Conservation (phyloP, 202 grass and related monocot species). For the Saccharum hybrid region DNA sequence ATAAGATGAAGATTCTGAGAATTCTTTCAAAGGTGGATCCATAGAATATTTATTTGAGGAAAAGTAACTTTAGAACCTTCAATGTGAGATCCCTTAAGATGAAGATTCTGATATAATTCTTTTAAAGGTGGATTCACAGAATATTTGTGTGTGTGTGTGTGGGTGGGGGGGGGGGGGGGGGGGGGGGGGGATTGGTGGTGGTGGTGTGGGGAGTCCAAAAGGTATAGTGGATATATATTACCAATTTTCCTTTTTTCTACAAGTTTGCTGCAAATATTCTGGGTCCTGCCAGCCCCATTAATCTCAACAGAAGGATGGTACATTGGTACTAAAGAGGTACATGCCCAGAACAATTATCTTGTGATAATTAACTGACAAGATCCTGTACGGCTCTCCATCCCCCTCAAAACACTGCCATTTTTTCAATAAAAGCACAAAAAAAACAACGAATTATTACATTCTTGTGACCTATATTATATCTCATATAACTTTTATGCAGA, state of each 20-base stretch:
- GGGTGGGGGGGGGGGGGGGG: too few species aligned
- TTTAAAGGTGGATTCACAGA: slow-evolving; percentile 10
- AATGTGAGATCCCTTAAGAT: slow-evolving; percentile 16
- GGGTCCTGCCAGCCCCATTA: neutral
- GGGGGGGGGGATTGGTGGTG: too few species aligned
- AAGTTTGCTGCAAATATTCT: neutral
- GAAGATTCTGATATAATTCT: slow-evolving; percentile 10
- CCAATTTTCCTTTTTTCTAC: neutral
- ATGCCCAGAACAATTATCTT: neutral
- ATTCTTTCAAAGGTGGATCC: slow-evolving; percentile 2
- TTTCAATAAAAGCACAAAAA: neutral
- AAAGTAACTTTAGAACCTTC: slow-evolving; percentile 16
- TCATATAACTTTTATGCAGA: neutral
- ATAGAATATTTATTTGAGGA: slow-evolving; percentile 35
- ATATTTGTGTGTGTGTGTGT: neutral
- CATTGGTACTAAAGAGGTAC: neutral
- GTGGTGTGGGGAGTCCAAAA: too few species aligned
- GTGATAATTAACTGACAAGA: slow-evolving; percentile 3
- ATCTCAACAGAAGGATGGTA: neutral
- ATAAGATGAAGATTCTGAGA: slow-evolving; percentile 31
- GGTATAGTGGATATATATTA: neutral
- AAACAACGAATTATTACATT: neutral
- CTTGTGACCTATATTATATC: neutral
- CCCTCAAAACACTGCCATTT: neutral
- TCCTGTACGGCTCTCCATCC: neutral